These are phyloP conservation scores for Aphanocladium album DNA, from an alignment of 2,329 filamentous ascomycete species.

Conservation along the genomic window DNA sequence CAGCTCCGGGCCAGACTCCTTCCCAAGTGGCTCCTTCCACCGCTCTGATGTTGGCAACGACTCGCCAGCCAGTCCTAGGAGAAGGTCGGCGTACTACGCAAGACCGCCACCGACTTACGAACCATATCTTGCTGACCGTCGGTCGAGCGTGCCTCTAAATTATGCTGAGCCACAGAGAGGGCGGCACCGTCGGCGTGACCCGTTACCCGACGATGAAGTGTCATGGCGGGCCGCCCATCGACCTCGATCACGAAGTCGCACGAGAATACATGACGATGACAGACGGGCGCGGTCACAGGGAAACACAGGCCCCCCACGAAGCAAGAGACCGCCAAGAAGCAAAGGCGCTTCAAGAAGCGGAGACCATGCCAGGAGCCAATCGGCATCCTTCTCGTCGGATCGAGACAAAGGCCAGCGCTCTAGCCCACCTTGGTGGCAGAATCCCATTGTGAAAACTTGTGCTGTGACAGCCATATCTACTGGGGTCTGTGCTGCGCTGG, in stretches of 20 bases:
- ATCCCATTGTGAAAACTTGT: neutral
- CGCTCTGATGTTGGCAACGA: neutral
- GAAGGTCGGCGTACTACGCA: neutral
- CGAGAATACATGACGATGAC: neutral
- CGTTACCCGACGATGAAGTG: neutral
- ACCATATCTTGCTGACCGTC: neutral
- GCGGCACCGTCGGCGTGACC: neutral
- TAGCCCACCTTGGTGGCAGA: neutral
- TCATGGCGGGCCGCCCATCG: neutral
- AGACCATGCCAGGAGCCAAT: neutral
- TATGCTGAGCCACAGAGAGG: neutral
- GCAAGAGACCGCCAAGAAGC: neutral
- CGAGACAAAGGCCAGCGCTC: neutral
- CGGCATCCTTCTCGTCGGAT: neutral
- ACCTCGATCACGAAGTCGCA: neutral
- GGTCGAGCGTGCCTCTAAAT: neutral
- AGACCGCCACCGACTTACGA: neutral
- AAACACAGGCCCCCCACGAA: neutral
- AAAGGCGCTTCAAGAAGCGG: neutral
- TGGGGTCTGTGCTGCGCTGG: constrained; percentile 43
- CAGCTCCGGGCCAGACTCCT: neutral
- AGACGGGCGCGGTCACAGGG: neutral
- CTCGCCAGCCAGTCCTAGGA: neutral
- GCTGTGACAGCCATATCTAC: constrained; percentile 37
- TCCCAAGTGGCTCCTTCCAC: neutral